These are phyloP conservation scores for Candida glaebosa DNA, from an alignment of 805 yeast species.

Conservation along the genomic window DNA sequence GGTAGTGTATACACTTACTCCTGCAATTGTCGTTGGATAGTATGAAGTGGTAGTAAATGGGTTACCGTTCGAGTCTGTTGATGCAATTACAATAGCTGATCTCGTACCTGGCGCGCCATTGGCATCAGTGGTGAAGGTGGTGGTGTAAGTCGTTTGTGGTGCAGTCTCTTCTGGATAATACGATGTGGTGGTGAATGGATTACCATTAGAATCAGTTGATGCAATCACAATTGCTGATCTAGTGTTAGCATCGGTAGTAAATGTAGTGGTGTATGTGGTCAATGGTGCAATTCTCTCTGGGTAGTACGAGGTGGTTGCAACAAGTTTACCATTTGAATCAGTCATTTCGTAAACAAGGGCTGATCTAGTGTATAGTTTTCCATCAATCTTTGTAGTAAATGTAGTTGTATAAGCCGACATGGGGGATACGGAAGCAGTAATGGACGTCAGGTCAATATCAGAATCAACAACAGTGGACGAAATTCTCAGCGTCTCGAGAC, in stretches of 20 bases:
- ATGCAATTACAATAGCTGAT: slow-evolving; percentile 12
- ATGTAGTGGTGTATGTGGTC: too few relatives aligned
- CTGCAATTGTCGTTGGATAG: slow-evolving; percentile 15
- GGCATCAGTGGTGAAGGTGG: slow-evolving; percentile 11
- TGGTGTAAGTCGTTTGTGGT: too few relatives aligned
- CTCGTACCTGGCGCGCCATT: slow-evolving; percentile 10
- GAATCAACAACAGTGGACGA: too few relatives aligned
- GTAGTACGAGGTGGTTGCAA: slow-evolving; percentile 11
- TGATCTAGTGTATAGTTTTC: too few relatives aligned
- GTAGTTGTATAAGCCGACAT: too few relatives aligned
- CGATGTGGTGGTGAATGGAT: slow-evolving; percentile 15
- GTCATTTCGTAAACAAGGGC: slow-evolving; percentile 17
- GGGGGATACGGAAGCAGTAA: too few relatives aligned
- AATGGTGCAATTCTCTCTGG: slow-evolving; percentile 5
- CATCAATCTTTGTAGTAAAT: too few relatives aligned
- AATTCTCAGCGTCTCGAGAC: too few relatives aligned
- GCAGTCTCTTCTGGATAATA: slow-evolving; percentile 15
- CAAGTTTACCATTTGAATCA: slow-evolving; percentile 13
- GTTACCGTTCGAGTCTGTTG: slow-evolving; percentile 15
- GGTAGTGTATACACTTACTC: slow-evolving; percentile 14
- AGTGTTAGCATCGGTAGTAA: too few relatives aligned
- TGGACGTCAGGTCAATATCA: too few relatives aligned
- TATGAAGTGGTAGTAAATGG: slow-evolving; percentile 9
- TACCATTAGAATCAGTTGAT: too few relatives aligned
- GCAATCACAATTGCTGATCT: too few relatives aligned